Evolutionary conservation across 352 stramenopile species (phyloP).

Genomic region (Phytophthora pseudosyringae): DNA sequence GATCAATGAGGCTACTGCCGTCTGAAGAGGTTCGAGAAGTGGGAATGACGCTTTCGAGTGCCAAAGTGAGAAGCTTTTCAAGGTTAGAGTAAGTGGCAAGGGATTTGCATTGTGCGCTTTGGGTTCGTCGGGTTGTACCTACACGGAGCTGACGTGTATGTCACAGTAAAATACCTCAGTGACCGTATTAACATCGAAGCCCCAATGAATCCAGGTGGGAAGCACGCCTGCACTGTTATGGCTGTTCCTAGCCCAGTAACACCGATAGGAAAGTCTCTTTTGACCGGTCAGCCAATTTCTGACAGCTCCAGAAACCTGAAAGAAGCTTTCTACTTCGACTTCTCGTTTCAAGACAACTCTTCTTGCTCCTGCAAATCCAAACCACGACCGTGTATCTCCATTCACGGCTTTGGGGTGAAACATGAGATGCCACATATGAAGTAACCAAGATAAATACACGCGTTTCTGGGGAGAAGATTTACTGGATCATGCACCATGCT

Average conservation of each 20-base stretch:
- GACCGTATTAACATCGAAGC: conserved; percentile 6
- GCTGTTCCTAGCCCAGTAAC: conserved; percentile 1
- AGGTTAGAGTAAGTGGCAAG: conserved; percentile 11
- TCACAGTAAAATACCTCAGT: conserved; percentile 12
- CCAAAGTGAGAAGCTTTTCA: conserved; percentile 1
- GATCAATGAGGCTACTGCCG: conserved; percentile 12
- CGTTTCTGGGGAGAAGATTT: conserved; percentile 30
- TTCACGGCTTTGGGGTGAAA: conserved; percentile 23
- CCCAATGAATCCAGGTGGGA: neutral
- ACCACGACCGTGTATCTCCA: conserved; percentile 28
- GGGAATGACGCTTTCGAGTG: neutral
- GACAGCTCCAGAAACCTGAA: conserved; percentile 6
- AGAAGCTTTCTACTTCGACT: conserved; percentile 27
- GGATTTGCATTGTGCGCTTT: conserved; percentile 15
- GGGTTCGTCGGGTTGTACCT: conserved; percentile 19
- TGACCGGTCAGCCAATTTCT: conserved; percentile 11
- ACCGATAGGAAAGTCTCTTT: conserved; percentile 13
- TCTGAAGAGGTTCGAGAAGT: conserved; percentile 1
- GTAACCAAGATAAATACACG: conserved; percentile 18
- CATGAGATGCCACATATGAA: conserved; percentile 10
- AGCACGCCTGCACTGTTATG: neutral
- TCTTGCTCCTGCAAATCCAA: conserved; percentile 28
- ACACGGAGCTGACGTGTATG: conserved; percentile 19
- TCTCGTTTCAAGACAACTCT: conserved; percentile 14
- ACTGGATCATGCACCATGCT: conserved; percentile 19